Percentiles rank a stretch among this genome's conserved stretches.
phyloP scores from a whole-genome alignment of 768 basidiomycete species.

The Boletus vinaceobasis region DNA sequence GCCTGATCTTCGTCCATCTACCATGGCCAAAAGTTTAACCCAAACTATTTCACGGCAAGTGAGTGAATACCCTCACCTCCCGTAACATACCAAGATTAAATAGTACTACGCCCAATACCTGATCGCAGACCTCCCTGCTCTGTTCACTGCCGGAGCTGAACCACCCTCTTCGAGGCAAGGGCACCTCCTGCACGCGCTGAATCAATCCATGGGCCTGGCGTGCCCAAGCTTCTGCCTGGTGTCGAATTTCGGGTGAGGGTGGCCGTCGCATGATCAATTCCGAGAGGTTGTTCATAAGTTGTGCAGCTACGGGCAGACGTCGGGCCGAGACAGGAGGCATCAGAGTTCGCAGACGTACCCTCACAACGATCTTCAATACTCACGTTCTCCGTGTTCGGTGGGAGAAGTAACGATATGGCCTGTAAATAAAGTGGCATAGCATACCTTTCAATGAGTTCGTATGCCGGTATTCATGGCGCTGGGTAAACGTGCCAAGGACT shows the following conservation, averaged over 20 bases:
- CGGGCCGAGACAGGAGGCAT: not conserved
- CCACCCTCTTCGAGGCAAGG: constrained; percentile 19
- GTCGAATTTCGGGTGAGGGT: constrained; percentile 35
- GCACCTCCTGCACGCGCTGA: constrained; percentile 22
- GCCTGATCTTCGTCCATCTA: constrained; percentile 35
- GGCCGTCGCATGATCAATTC: constrained; percentile 38
- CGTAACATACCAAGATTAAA: constrained; percentile 59
- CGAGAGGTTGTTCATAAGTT: constrained; percentile 48
- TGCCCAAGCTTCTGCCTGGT: constrained; percentile 61
- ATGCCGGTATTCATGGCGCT: not conserved
- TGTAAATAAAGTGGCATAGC: constrained; percentile 66
- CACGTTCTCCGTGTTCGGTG: constrained; percentile 31
- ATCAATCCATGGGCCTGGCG: constrained; percentile 42
- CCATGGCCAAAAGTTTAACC: not conserved
- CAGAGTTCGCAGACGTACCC: constrained; percentile 36
- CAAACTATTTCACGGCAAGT: not conserved
- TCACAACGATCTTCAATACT: constrained; percentile 53
- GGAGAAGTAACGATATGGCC: constrained; percentile 59
- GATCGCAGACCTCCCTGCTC: constrained; percentile 44
- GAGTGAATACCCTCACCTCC: constrained; percentile 30
- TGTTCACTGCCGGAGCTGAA: constrained; percentile 22
- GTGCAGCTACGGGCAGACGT: constrained; percentile 35
- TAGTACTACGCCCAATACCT: constrained; percentile 53
- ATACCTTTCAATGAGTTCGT: constrained; percentile 38
- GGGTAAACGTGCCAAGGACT: constrained; percentile 1